Evolutionary conservation across 192 early-diverging fungal genomes (phyloP).

Genomic region (Podila epicladia): DNA sequence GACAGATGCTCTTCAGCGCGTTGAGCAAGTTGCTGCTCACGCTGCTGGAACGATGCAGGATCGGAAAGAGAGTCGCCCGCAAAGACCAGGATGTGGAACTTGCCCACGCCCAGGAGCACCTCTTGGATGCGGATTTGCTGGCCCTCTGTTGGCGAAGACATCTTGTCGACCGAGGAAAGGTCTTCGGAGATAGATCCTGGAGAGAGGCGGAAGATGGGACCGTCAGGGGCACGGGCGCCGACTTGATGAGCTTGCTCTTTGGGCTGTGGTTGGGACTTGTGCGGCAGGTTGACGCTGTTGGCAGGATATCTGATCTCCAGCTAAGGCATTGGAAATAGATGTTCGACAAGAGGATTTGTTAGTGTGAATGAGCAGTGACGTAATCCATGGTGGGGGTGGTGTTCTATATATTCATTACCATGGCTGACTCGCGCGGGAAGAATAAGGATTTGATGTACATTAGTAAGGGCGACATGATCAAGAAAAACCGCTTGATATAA

Average conservation of each 20-base stretch:
- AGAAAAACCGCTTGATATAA: not conserved
- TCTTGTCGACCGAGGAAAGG: constrained; percentile 7
- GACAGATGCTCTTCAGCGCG: not conserved
- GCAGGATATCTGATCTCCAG: constrained; percentile 28
- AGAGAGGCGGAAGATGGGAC: not conserved
- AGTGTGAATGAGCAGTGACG: not conserved
- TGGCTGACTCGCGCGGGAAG: no score
- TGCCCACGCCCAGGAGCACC: constrained; percentile 26
- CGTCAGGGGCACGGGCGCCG: constrained; percentile 26
- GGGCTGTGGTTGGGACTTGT: constrained; percentile 19
- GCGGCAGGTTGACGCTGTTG: constrained; percentile 26
- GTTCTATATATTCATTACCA: no score
- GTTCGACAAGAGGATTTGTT: not conserved
- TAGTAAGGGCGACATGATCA: no score
- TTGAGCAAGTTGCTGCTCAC: constrained; percentile 14
- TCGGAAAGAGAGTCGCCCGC: constrained; percentile 8
- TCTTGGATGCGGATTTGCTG: constrained; percentile 21
- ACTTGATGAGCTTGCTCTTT: constrained; percentile 19
- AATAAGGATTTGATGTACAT: no score
- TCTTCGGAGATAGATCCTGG: not conserved
- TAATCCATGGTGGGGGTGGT: no score
- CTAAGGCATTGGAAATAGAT: not conserved
- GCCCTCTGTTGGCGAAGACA: not conserved
- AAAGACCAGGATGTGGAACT: constrained; percentile 42
- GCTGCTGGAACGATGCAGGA: constrained; percentile 7